These are phyloP conservation scores for Fomitopsis schrenkii DNA, from an alignment of 1,284 basidiomycete genomes.

Conservation along the genomic window DNA sequence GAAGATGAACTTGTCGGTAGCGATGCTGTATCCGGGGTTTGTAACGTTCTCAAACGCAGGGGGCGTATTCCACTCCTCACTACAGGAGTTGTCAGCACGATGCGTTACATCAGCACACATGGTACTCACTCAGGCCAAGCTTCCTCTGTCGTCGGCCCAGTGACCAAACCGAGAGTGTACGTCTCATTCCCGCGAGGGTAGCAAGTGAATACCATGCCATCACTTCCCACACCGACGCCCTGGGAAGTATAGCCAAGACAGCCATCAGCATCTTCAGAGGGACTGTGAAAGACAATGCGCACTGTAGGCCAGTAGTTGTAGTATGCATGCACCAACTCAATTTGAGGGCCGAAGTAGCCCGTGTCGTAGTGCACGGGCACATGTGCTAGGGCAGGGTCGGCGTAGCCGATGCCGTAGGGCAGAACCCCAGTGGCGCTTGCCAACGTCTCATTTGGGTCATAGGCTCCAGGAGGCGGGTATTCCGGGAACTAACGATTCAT, in stretches of 20 bases:
- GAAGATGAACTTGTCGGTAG: slow-evolving; percentile 23
- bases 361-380: slow-evolving; percentile 16
- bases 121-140: slow-evolving; percentile 15
- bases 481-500: slow-evolving; percentile 13
- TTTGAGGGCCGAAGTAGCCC: slow-evolving; percentile 14
- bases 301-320: slow-evolving; percentile 21
- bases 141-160: slow-evolving; percentile 16
- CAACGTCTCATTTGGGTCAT: slow-evolving; percentile 13
- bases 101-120: background rate
- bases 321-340: slow-evolving; percentile 18
- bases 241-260: background rate
- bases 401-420: slow-evolving; percentile 7
- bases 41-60: slow-evolving; percentile 14
- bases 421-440: slow-evolving; percentile 9
- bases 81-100: background rate
- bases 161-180: slow-evolving; percentile 17
- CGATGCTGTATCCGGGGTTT: slow-evolving; percentile 17
- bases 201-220: slow-evolving; percentile 18
- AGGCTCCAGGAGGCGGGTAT: slow-evolving; percentile 17
- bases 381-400: slow-evolving; percentile 8
- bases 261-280: background rate
- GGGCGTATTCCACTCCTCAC: slow-evolving; percentile 19
- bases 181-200: slow-evolving; percentile 19
- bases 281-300: background rate
- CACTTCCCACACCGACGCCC: slow-evolving; percentile 18